Base-by-base conservation (phyloP, 2,329 filamentous ascomycete species). In the Neofusicoccum sp. region DNA sequence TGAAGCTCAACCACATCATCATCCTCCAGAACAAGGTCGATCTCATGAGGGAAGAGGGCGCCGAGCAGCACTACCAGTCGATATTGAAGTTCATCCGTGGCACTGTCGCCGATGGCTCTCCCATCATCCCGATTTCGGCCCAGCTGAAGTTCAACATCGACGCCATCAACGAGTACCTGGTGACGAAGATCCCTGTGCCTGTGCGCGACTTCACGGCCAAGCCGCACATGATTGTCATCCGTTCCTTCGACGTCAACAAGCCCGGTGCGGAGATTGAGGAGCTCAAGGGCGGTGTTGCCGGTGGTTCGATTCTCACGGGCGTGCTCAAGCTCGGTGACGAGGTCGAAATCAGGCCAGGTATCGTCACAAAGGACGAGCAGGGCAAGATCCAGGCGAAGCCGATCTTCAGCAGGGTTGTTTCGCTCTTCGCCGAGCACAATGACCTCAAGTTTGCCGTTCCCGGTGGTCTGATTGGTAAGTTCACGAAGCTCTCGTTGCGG, bases 141-240 rank as follows among this genome's bases (percentile, higher is more conserved):
- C 95, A 99, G 84, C 84, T 99, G 71, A 98, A 98, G 83, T 96
- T 97, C 87, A 99, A 99, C 83, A 96, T 99, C 73, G 95, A 99
- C 76, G 93, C 93, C 67, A 90, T 98, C 79, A 96, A 96, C 80
- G 93, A 99, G 79, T 88, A 92, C 70, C 90, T 99, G 66, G 91
- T 97, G 76, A 92, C 91, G 73, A 96, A 91, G 71, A 97, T 99
- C 69, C 95, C 95, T 28, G 89, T 98, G 8, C 95, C 95, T 14
- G 80, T 89, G 63, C 86, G 95, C 77, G 93, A 98, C 77, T 98
- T 99, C 81, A 87, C 87, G 68, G 86, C 89, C 70, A 90, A 93
- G 67, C 95, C 95, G 44, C 93, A 96, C 80, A 97, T 99, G 91
- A 99, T 99, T 72, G 89, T 99, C 74, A 99, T 99, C 76, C 91